phyloP scores from a whole-genome alignment of 306 rosid genomes.

The Cicer pinnatifidum region DNA sequence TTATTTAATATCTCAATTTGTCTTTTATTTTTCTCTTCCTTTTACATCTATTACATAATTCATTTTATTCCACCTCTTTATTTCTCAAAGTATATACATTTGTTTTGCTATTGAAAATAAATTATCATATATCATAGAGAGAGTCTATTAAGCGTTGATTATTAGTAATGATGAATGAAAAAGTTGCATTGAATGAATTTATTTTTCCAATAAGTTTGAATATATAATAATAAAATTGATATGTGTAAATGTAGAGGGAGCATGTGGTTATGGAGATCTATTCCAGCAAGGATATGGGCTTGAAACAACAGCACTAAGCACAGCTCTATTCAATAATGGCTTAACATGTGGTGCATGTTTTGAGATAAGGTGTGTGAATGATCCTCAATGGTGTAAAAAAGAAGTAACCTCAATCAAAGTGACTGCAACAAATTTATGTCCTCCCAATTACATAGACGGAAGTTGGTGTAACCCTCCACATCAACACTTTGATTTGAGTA shows the following conservation, averaged over 20 bases:
- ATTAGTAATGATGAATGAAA: background rate
- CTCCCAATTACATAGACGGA: conserved; percentile 50
- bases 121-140: too few species aligned
- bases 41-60: too few species aligned
- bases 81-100: too few species aligned
- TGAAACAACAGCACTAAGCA: conserved; percentile 65
- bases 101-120: too few species aligned
- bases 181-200: too few species aligned
- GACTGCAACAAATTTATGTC: conserved; percentile 72
- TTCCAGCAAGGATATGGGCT: conserved; percentile 75
- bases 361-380: conserved; percentile 57
- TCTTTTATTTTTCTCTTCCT: too few species aligned
- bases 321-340: conserved; percentile 61
- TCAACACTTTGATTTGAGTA: conserved; percentile 49
- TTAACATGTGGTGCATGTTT: conserved; percentile 63
- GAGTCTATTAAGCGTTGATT: too few species aligned
- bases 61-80: too few species aligned
- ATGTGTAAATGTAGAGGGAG: conserved; percentile 57
- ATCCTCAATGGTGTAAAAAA: conserved; percentile 54
- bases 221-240: background rate
- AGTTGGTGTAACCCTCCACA: conserved; percentile 68
- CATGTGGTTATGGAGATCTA: conserved; percentile 46
- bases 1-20: too few species aligned
- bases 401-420: conserved; percentile 50
- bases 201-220: background rate